A percentile compares a stretch with the other conserved stretches of the same genome.
These are phyloP conservation scores for Cryphonectria radicalis DNA, from an alignment of 2,329 filamentous ascomycete genomes.

Conservation along the genomic window DNA sequence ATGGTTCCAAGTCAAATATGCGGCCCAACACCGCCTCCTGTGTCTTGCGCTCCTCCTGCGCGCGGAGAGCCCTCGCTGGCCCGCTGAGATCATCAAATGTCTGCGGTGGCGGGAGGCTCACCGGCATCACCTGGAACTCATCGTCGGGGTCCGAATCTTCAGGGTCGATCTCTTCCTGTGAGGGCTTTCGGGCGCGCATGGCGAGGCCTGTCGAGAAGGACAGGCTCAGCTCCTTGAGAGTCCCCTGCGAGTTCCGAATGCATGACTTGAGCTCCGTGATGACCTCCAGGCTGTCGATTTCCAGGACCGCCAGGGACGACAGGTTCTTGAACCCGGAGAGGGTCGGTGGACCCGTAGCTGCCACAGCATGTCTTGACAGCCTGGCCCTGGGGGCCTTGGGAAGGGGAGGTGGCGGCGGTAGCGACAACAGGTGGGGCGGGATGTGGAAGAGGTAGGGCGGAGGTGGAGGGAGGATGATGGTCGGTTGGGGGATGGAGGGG, in stretches of 20 bases:
- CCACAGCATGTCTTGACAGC: slow-evolving; percentile 38
- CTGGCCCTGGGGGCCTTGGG: slow-evolving; percentile 44
- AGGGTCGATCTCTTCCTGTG: slow-evolving; percentile 41
- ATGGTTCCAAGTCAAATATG: slow-evolving; percentile 57
- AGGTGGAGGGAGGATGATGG: slow-evolving; percentile 31
- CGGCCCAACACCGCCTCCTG: slow-evolving; percentile 58
- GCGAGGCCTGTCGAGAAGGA: slow-evolving; percentile 62
- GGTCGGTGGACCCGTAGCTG: slow-evolving; percentile 51
- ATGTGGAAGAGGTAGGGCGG: slow-evolving; percentile 33
- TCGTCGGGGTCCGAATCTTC: slow-evolving; percentile 57
- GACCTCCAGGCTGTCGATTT: slow-evolving; percentile 63
- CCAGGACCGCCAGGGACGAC: slow-evolving; percentile 57
- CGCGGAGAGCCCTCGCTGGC: slow-evolving; percentile 51
- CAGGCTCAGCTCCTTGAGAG: slow-evolving; percentile 58
- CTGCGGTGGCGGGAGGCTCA: slow-evolving; percentile 31
- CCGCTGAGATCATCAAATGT: slow-evolving; percentile 44
- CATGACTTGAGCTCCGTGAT: slow-evolving; percentile 60
- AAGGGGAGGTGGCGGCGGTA: slow-evolving; percentile 40
- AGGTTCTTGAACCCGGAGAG: slow-evolving; percentile 62
- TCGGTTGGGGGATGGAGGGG: slow-evolving; percentile 29
- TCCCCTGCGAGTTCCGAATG: slow-evolving; percentile 57
- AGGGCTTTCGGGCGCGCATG: slow-evolving; percentile 48
- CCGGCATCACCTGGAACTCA: slow-evolving; percentile 54
- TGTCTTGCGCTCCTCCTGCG: slow-evolving; percentile 57
- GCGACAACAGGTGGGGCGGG: slow-evolving; percentile 33